Conservation (phyloP, 2,329 filamentous ascomycete species). For the Ascocoryne sarcoides region DNA sequence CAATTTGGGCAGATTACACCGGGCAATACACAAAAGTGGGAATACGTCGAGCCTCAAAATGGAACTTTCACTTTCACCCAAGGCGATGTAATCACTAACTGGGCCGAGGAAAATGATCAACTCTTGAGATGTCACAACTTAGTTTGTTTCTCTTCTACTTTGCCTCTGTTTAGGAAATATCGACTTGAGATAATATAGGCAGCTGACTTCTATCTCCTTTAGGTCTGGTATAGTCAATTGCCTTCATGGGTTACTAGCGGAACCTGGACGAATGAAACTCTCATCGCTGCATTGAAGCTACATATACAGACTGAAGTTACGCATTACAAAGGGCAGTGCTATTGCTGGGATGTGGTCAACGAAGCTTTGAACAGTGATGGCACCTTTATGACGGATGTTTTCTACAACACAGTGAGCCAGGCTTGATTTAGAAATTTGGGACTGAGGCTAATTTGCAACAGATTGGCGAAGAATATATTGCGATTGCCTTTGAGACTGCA, state of each 20-base stretch:
- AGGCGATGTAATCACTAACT: constrained; percentile 45
- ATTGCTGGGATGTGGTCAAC: constrained; percentile 60
- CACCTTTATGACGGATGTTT: constrained; percentile 43
- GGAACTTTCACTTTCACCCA: constrained; percentile 48
- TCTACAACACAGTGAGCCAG: constrained; percentile 36
- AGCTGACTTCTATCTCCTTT: not conserved
- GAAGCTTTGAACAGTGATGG: constrained; percentile 53
- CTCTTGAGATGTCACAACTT: constrained; percentile 51
- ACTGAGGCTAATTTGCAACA: constrained; percentile 29
- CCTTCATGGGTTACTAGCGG: constrained; percentile 41
- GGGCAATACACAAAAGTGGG: constrained; percentile 57
- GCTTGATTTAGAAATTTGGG: too few species aligned
- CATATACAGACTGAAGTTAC: constrained; percentile 52
- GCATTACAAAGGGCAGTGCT: constrained; percentile 52
- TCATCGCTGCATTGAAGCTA: constrained; percentile 46
- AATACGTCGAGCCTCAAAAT: constrained; percentile 48
- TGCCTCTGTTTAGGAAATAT: too few species aligned
- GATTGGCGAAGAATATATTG: constrained; percentile 44
- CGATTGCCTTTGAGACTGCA: constrained; percentile 24
- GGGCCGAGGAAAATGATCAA: constrained; percentile 41
- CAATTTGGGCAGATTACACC: constrained; percentile 60
- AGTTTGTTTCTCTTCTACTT: too few species aligned
- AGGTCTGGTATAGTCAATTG: constrained; percentile 41
- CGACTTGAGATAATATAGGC: not conserved
- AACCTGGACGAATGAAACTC: constrained; percentile 49